Evolutionary conservation across 225 moss, liverwort and hornwort genomes (phyloP).

Genomic region (Bryum argenteum): DNA sequence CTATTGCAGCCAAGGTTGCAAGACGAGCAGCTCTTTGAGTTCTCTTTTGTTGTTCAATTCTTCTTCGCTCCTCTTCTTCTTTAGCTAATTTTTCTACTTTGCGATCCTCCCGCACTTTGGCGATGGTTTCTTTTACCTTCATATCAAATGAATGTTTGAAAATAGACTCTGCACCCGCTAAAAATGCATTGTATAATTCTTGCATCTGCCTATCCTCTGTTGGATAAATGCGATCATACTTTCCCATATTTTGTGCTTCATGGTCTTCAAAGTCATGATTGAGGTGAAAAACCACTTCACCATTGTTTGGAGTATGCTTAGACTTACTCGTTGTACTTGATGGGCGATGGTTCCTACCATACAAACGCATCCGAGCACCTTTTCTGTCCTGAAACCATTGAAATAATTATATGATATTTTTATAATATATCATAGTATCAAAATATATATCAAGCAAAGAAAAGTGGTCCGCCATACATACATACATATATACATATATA

Average conservation of each 20-base stretch:
- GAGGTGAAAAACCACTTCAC: conserved; percentile 43
- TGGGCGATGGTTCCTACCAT: conserved; percentile 35
- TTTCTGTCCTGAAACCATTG: conserved; percentile 54
- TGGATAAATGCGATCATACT: conserved; percentile 81
- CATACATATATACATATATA: too few relatives aligned
- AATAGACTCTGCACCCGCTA: conserved; percentile 71
- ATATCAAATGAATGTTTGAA: conserved; percentile 94
- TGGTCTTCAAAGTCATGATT: conserved; percentile 83
- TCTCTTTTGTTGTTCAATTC: conserved; percentile 50
- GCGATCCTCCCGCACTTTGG: conserved; percentile 67
- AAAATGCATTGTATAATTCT: conserved; percentile 66
- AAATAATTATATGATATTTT: not conserved
- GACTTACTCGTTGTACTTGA: conserved; percentile 27
- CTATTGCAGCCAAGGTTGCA: conserved; percentile 45
- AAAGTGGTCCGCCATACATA: too few relatives aligned
- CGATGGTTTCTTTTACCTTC: conserved; percentile 86
- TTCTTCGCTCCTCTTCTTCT: conserved; percentile 51
- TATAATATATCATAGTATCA: not conserved
- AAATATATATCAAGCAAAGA: too few relatives aligned
- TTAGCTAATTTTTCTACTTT: conserved; percentile 67
- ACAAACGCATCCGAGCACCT: conserved; percentile 66
- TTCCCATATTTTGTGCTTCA: conserved; percentile 75
- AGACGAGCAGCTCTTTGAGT: conserved; percentile 55
- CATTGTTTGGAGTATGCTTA: conserved; percentile 22
- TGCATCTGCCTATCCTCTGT: conserved; percentile 64